These are phyloP conservation scores for Azolla pinnata DNA, from an alignment of 75 land plant genomes.

Conservation along the genomic window DNA sequence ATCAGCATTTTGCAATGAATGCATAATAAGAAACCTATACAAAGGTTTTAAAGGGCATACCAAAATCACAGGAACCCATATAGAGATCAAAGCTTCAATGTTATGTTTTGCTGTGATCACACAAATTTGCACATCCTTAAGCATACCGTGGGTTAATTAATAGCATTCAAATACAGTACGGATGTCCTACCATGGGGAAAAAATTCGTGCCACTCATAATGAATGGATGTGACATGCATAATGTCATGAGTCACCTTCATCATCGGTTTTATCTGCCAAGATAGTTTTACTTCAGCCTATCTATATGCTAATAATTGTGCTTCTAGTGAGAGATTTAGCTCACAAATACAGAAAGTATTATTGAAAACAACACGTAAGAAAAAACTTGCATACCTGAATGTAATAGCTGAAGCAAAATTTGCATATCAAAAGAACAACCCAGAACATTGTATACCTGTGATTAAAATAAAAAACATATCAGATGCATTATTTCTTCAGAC, in stretches of 20 bases:
- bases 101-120: constrained; percentile 46
- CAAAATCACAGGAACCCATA: constrained; percentile 79
- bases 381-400: constrained; percentile 37
- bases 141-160: too few species aligned
- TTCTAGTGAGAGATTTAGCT: too few species aligned
- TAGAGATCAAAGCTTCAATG: constrained; percentile 57
- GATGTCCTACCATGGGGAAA: constrained; percentile 56
- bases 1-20: too few species aligned
- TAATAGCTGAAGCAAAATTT: constrained; percentile 80
- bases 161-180: too few species aligned
- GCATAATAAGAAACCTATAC: too few species aligned
- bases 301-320: too few species aligned
- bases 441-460: constrained; percentile 82
- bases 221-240: constrained; percentile 41
- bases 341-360: too few species aligned
- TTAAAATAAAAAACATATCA: too few species aligned
- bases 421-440: constrained; percentile 52
- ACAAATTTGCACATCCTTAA: too few species aligned
- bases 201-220: constrained; percentile 70
- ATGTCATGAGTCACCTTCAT: constrained; percentile 75
- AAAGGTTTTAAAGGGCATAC: too few species aligned
- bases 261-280: constrained; percentile 82
- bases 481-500: too few species aligned
- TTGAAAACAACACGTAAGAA: too few species aligned
- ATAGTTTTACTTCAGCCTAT: neutral